A percentile compares a stretch with the other conserved stretches of the same genome.
Evolutionary conservation across 331 rosid species (phyloP).

Genomic region (Phaseolus coccineus): DNA sequence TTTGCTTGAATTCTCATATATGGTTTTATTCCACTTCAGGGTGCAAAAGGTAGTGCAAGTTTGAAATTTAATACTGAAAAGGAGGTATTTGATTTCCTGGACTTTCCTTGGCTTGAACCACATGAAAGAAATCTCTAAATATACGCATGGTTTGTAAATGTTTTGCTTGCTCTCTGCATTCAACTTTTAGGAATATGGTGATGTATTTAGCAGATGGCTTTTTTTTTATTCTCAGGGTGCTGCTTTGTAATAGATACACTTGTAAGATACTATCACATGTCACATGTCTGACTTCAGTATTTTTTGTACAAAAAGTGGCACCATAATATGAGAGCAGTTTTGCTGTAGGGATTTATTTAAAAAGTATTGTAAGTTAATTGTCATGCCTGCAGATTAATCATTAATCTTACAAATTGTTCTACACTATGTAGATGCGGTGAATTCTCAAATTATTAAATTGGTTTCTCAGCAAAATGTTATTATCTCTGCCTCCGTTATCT

Average conservation of each 20-base stretch:
- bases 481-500: too few species aligned
- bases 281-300: not conserved
- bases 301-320: not conserved
- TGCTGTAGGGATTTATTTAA: not conserved
- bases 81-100: slow-evolving; percentile 19
- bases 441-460: too few species aligned
- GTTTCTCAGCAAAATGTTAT: too few species aligned
- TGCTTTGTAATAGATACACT: not conserved
- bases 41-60: slow-evolving; percentile 71
- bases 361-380: not conserved
- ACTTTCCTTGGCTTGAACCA: slow-evolving; percentile 61
- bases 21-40: slow-evolving; percentile 54
- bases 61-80: slow-evolving; percentile 74
- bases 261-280: not conserved
- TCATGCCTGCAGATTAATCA: not conserved
- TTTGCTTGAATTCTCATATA: slow-evolving; percentile 16
- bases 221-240: not conserved
- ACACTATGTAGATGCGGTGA: not conserved
- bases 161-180: not conserved
- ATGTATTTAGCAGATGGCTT: not conserved
- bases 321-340: not conserved
- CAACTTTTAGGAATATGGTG: not conserved
- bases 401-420: not conserved
- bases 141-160: not conserved
- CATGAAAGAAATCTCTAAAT: slow-evolving; percentile 79